These are phyloP conservation scores for Candida sanyiensis DNA, from an alignment of 805 yeast species.

Conservation along the genomic window DNA sequence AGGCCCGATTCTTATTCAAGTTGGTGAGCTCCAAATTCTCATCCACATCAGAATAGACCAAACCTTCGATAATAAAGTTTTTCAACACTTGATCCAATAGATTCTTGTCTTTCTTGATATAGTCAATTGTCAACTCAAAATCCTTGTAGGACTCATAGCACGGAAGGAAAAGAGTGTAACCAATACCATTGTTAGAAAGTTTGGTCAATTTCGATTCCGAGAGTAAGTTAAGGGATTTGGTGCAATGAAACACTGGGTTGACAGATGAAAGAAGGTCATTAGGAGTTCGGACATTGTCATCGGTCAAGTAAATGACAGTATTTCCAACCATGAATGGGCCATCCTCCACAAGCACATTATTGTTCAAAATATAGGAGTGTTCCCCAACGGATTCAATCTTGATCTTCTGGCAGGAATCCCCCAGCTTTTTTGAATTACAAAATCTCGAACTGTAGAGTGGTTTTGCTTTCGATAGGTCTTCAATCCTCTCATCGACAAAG, in stretches of 20 bases:
- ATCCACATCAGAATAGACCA: slow-evolving; percentile 60
- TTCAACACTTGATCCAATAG: slow-evolving; percentile 49
- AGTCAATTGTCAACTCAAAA: slow-evolving; percentile 53
- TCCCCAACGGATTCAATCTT: slow-evolving; percentile 36
- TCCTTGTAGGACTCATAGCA: slow-evolving; percentile 68
- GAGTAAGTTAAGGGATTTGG: slow-evolving; percentile 57
- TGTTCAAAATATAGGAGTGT: slow-evolving; percentile 43
- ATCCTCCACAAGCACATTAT: slow-evolving; percentile 42
- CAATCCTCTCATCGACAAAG: slow-evolving; percentile 45
- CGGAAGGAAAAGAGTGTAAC: slow-evolving; percentile 77
- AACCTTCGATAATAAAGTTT: slow-evolving; percentile 54
- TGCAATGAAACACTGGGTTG: slow-evolving; percentile 56
- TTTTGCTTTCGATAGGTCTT: slow-evolving; percentile 21
- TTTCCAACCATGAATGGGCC: slow-evolving; percentile 50
- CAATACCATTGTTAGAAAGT: slow-evolving; percentile 47
- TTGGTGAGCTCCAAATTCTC: slow-evolving; percentile 26
- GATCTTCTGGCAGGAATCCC: slow-evolving; percentile 55
- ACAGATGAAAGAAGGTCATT: slow-evolving; percentile 57
- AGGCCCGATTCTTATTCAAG: slow-evolving; percentile 25
- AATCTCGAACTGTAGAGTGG: slow-evolving; percentile 44
- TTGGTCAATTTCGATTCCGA: slow-evolving; percentile 46
- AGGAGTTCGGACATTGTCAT: slow-evolving; percentile 60
- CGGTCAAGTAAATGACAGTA: slow-evolving; percentile 59
- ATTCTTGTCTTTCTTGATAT: slow-evolving; percentile 46
- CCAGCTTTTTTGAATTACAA: slow-evolving; percentile 50